phyloP scores from a whole-genome alignment of 148 eudicot genomes.

The Oxyria digyna region DNA sequence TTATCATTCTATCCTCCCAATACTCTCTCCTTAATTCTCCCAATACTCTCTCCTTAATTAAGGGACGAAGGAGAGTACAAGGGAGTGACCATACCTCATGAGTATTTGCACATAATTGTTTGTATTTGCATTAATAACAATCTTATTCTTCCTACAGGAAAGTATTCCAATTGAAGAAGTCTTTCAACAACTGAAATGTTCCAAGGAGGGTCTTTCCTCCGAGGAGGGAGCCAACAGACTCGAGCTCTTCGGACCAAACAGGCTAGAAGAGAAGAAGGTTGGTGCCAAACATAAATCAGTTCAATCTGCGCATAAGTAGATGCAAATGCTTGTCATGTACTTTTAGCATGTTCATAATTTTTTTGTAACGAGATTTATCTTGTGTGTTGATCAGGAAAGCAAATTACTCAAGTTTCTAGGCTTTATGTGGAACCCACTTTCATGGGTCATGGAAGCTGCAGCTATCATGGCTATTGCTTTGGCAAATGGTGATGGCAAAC shows the following conservation, averaged over 20 bases:
- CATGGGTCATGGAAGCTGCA: slow-evolving; percentile 99
- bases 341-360: neutral
- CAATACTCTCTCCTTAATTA: too few species aligned
- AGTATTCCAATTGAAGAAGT: slow-evolving; percentile 95
- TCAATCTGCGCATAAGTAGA: neutral
- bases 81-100: too few species aligned
- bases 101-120: neutral
- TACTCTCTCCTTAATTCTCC: too few species aligned
- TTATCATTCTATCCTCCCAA: too few species aligned
- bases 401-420: slow-evolving; percentile 89
- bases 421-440: slow-evolving; percentile 97
- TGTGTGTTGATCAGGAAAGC: slow-evolving; percentile 54
- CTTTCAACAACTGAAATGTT: slow-evolving; percentile 82
- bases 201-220: slow-evolving; percentile 55
- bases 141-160: slow-evolving; percentile 34
- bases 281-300: neutral
- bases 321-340: neutral
- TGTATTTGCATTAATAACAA: neutral
- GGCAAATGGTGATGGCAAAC: slow-evolving; percentile 69
- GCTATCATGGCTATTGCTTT: slow-evolving; percentile 90
- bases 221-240: slow-evolving; percentile 83
- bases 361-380: neutral
- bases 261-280: slow-evolving; percentile 86
- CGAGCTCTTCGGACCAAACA: slow-evolving; percentile 81
- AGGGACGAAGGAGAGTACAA: too few species aligned